Base-by-base conservation (phyloP, 1,284 basidiomycete species). In the Rhodotorula sp. region DNA sequence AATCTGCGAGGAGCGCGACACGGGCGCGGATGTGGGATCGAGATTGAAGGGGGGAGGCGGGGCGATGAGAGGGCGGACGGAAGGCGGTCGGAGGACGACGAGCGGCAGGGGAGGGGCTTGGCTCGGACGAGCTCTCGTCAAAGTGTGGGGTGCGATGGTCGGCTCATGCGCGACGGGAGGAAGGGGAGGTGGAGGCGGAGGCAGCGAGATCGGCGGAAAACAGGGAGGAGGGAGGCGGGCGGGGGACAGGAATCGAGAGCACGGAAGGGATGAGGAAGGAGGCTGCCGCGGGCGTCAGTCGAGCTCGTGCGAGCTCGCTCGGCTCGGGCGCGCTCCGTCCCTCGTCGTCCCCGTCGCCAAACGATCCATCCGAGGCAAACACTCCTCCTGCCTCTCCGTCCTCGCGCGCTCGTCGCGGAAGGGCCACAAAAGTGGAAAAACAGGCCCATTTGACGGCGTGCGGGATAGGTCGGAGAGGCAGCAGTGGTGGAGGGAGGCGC, bases 61-160 rank as follows among this genome's bases (percentile, higher is more conserved):
- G 48, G 21, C 21, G 10, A n/a, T 27, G 53, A 27, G 41, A 27
- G 2, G 61, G 44, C 12, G 25, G 27, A 19, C 25, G 19, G 42
- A 4, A 17, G 14, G 41, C 7, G 41, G 21, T 7, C 44, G 17
- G 53, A 5, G 27, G 27, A 34, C 10, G 49, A 63, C 44, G 12
- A 53, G 41, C 23, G 25, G 34, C 5, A 34, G 34, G 34, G 34
- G 34, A 34, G 48, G 55, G 21, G 19, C 61, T 52, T 61, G 70
- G 70, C 70, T 71, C 70, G 53, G 70, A 50, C 62, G 58, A 64
- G 70, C 66, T 71, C 70, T 67, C 70, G 70, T 67, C 66, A 53
- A 70, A 61, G n/a, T 49, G n/a, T 41, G 50, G 56, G 9, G 46
- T 12, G 57, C 50, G 50, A 52, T 52, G 50, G 23, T 21, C 23